Percentiles rank a stretch among this genome's conserved stretches.
Conservation (phyloP, 805 yeast species). For the Metschnikowia borealis region DNA sequence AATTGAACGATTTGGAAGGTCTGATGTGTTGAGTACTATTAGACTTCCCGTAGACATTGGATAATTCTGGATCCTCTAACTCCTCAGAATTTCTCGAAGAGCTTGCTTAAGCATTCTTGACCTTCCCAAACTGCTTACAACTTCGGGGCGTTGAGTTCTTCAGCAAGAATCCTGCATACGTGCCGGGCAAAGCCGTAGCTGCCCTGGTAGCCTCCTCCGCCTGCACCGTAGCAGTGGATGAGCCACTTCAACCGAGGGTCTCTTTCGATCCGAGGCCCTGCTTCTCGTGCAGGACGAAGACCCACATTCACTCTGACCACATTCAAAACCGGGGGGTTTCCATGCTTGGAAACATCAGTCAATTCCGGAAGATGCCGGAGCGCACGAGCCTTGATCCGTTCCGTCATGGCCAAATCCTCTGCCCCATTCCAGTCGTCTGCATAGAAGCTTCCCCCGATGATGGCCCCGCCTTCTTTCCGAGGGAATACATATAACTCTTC, state of each 20-base stretch:
- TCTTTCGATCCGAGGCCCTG: conserved; percentile 32
- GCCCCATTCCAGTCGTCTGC: conserved; percentile 12
- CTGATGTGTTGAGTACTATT: no score
- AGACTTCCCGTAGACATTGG: no score
- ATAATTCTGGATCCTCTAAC: no score
- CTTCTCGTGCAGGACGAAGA: conserved; percentile 35
- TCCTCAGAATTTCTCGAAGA: no score
- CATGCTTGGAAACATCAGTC: conserved; percentile 21
- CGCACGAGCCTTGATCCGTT: conserved; percentile 47
- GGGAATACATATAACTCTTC: conserved; percentile 63
- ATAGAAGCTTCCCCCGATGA: conserved; percentile 53
- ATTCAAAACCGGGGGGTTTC: conserved; percentile 29
- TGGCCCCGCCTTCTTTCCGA: conserved; percentile 59
- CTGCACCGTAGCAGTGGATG: conserved; percentile 65
- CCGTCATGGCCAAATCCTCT: conserved; percentile 41
- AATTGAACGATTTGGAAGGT: no score
- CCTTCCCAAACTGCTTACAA: neutral
- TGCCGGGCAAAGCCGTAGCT: conserved; percentile 58
- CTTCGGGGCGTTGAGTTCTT: neutral
- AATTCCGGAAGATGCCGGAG: conserved; percentile 37
- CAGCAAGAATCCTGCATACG: conserved; percentile 4
- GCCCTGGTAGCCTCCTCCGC: conserved; percentile 43
- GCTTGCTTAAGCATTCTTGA: no score
- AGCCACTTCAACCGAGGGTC: conserved; percentile 33
- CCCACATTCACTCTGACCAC: conserved; percentile 34